Base-by-base conservation (phyloP, 305 asterid genomes). In the Euphrasia arctica region DNA sequence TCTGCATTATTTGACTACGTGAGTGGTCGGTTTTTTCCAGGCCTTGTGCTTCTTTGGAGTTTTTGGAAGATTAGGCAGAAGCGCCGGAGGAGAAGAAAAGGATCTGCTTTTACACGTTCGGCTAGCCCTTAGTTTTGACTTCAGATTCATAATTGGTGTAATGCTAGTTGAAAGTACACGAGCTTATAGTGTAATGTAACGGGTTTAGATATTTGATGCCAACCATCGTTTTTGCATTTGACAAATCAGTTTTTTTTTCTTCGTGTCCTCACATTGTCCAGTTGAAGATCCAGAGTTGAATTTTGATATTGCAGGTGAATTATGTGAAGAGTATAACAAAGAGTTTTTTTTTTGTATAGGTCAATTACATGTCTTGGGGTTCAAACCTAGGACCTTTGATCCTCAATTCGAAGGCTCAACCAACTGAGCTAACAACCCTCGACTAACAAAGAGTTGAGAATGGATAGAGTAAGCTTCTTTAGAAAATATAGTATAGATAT, bases 1-100 rank as follows among this genome's bases (percentile, higher is more conserved):
- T 48, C 11, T 45, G 34, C 25, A 6, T 47, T 42, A 9, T 60
- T 47, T n/a, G 59, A 27, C 28, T 32, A 10, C 57, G 36, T 2
- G 25, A 13, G 18, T 63, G 22, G 18, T 12, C 56, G 59, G 11
- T 64, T 28, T 74, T 74, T 72, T 66, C 63, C 79, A 83, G 94
- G 95, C 28, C 64, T 89, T 70, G 65, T 82, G 56, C 82, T 85
- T 63, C 80, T 89, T 5, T 76, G 83, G 78, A 85, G 90, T 68
- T 83, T 85, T 56, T 83, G 91, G 91, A 82, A 86, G 75, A 80
- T 90, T 68, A 80, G 94, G 67, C 98, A 91, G 76, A 89, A 72
- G 78, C 83, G 93, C 2, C 78, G 91, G 36, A 79, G 95, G 81
- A 84, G 93, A 75, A 85, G 97, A 75, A 87, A 86, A 83, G 84